Evolutionary conservation across 192 early-diverging fungal genomes (phyloP).

Genomic region (Rhizoclosmatium globosum): DNA sequence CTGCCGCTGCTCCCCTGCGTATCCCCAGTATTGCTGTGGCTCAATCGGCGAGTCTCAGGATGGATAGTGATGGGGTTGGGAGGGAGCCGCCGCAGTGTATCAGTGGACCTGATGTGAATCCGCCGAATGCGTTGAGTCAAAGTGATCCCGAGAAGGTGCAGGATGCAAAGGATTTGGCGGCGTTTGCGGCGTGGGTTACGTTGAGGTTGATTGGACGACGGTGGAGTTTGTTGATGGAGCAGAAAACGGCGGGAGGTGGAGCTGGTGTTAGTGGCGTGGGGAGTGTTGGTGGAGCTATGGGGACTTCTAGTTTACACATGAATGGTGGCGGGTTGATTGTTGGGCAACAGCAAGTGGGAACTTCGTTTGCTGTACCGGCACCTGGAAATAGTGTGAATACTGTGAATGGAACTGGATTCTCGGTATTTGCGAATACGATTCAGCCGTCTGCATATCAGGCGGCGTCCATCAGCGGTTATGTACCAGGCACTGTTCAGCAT

Average conservation of each 20-base stretch:
- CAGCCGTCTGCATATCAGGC: conserved; percentile 6
- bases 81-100: too few species aligned
- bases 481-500: not conserved
- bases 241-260: not conserved
- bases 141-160: not conserved
- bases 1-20: too few species aligned
- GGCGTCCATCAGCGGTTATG: not conserved
- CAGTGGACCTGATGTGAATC: too few species aligned
- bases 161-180: conserved; percentile 27
- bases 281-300: not conserved
- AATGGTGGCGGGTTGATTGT: too few species aligned
- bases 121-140: too few species aligned
- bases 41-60: too few species aligned
- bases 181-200: conserved; percentile 31
- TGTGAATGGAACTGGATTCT: not conserved
- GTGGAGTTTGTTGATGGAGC: conserved; percentile 21
- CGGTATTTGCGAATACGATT: not conserved
- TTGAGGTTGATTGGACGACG: conserved; percentile 20
- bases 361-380: not conserved
- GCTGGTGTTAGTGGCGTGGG: not conserved
- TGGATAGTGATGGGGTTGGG: too few species aligned
- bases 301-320: not conserved
- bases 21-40: too few species aligned
- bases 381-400: not conserved
- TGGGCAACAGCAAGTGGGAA: not conserved